Conservation (phyloP, 148 eudicot species). For the Vaccinium darrowii region DNA sequence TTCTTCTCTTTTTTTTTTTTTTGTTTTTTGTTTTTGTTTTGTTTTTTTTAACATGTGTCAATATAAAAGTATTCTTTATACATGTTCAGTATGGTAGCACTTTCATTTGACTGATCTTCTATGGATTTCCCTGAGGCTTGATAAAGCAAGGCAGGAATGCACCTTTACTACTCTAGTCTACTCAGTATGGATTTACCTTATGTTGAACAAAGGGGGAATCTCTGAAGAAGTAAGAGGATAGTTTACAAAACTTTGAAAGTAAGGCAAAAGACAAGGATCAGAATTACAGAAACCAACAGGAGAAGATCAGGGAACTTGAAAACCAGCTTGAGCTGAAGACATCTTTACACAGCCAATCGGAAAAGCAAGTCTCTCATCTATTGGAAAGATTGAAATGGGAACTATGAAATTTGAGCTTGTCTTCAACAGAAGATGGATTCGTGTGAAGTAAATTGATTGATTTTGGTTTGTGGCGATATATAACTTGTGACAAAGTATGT, state of each 20-base stretch:
- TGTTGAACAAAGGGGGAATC: constrained; percentile 65
- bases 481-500: not conserved
- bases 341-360: constrained; percentile 50
- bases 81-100: not conserved
- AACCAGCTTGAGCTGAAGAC: constrained; percentile 58
- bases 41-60: no score
- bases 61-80: no score
- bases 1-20: no score
- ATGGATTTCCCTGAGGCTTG: constrained; percentile 50
- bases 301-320: constrained; percentile 79
- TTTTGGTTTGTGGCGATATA: not conserved
- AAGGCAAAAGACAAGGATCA: constrained; percentile 82
- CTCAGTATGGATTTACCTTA: no score
- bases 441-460: not conserved
- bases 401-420: constrained; percentile 53
- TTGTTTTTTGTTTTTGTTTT: no score
- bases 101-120: constrained; percentile 9
- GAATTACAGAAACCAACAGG: constrained; percentile 65
- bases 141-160: constrained; percentile 75
- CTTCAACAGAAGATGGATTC: constrained; percentile 61
- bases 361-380: constrained; percentile 59
- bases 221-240: constrained; percentile 76
- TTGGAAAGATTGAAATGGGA: constrained; percentile 66
- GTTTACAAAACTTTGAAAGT: constrained; percentile 63
- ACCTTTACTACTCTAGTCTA: not conserved